Evolutionary conservation across 1,284 basidiomycete genomes (phyloP).

Genomic region (Ganoderma multipileum): DNA sequence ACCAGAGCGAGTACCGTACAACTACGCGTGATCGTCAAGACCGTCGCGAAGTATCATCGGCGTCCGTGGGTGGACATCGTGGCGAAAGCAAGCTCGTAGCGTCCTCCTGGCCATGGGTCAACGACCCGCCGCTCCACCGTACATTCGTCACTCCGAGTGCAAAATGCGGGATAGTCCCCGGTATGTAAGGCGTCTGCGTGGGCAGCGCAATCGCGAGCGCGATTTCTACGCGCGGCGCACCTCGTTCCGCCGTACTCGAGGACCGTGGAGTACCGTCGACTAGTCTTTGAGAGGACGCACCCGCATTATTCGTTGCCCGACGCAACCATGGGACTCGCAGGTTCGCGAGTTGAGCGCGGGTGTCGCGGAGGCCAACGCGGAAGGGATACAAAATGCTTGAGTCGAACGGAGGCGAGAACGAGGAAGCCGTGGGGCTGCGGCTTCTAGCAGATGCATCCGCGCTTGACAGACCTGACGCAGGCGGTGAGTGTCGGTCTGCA

Average conservation of each 20-base stretch:
- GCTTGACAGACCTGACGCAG: no score
- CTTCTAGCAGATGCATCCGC: not conserved
- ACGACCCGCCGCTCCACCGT: slow-evolving; percentile 8
- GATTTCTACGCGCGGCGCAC: slow-evolving; percentile 14
- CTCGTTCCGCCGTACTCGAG: not conserved
- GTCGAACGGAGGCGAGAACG: slow-evolving; percentile 1
- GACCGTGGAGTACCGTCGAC: not conserved
- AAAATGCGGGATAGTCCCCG: slow-evolving; percentile 13
- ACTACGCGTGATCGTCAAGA: not conserved
- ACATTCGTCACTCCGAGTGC: slow-evolving; percentile 22
- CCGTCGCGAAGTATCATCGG: not conserved
- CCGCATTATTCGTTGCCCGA: not conserved
- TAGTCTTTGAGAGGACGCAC: not conserved
- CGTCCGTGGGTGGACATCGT: not conserved
- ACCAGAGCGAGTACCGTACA: not conserved
- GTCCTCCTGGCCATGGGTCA: not conserved
- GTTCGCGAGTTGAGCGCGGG: slow-evolving; percentile 8
- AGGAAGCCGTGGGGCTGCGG: not conserved
- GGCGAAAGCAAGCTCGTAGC: not conserved
- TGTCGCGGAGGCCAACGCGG: slow-evolving; percentile 22
- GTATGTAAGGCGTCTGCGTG: slow-evolving; percentile 1
- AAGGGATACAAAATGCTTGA: slow-evolving; percentile 16
- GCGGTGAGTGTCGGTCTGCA: not conserved
- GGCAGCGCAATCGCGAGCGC: slow-evolving; percentile 36
- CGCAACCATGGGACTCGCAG: slow-evolving; percentile 5